Base-by-base conservation (phyloP, 2,329 filamentous ascomycete species). In the Bertia moriformis region DNA sequence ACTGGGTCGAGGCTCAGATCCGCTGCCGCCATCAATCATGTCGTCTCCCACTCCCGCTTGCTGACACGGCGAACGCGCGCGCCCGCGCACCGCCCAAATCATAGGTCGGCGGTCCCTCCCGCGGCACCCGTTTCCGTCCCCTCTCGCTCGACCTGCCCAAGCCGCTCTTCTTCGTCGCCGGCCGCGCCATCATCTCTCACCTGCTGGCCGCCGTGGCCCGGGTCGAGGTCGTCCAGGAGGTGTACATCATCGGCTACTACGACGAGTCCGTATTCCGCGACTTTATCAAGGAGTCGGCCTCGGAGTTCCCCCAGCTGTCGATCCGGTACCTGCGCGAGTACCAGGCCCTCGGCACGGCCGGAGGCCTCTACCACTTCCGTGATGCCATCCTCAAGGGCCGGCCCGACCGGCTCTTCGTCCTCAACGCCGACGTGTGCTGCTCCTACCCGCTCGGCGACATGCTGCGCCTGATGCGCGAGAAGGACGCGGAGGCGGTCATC, bases 381-480 rank as follows among this genome's bases (percentile, higher is more conserved):
- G 91, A 98, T 73, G 86, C 86, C 48, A 96, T 98, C 56, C 77
- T 96, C 59, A 96, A 95, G 69, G 88, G 89, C 55, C 78, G 80
- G 46, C 91, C 91, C 29, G 88, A 95, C 60, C 81, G 86, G 52
- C 84, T 96, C 65, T 95, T 98, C 59, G 91, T 98, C 42, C 72
- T 96, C 56, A 98, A 98, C 60, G 88, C 88, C 51, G 91, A 96
- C 59, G 89, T 96, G 48, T 98, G 91, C 80, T 96, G 91, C 66
- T 94, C 87, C 17, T 98, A 96, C 70, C 91, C 91, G 4, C 73
- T 98, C 43, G 80, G 78, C 48, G 87, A 95, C 60, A 96, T 98
- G 91, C 81, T 95, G 46, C 80, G 80, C 59, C 71, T 96, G 49
- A 94, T 93, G 59, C 80, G 87, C 54, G 88, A 94, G 58, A 93